Evolutionary conservation across 495 filamentous ascomycete species (phyloP).

Genomic region (Saxispiralis lemnorum): DNA sequence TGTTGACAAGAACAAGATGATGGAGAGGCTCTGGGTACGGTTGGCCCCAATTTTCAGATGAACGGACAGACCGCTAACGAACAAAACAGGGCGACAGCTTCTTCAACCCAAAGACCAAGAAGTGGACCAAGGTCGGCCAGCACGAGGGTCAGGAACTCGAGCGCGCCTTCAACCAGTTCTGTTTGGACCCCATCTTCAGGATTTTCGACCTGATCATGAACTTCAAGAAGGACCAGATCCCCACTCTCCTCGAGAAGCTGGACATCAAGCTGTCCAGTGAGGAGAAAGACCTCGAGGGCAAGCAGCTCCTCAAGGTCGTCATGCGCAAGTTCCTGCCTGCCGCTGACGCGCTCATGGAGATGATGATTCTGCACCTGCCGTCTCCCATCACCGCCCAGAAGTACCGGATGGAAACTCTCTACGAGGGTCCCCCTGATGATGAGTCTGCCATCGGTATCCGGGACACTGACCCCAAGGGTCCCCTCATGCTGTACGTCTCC

Average conservation of each 20-base stretch:
- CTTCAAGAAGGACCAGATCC: slow-evolving; percentile 91
- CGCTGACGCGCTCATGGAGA: slow-evolving; percentile 95
- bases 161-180: slow-evolving; percentile 98
- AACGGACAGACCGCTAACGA: slow-evolving; percentile 4
- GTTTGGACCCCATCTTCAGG: slow-evolving; percentile 97
- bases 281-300: slow-evolving; percentile 90
- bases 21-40: slow-evolving; percentile 95
- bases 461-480: slow-evolving; percentile 90
- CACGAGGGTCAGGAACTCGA: slow-evolving; percentile 76
- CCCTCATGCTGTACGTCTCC: slow-evolving; percentile 99
- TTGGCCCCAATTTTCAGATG: not conserved
- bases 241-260: slow-evolving; percentile 70
- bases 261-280: slow-evolving; percentile 71
- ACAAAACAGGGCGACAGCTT: slow-evolving; percentile 72
- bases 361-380: slow-evolving; percentile 98
- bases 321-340: slow-evolving; percentile 98
- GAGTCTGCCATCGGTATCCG: slow-evolving; percentile 86
- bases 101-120: slow-evolving; percentile 99
- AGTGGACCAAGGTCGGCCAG: slow-evolving; percentile 78
- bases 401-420: slow-evolving; percentile 96
- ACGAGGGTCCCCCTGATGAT: slow-evolving; percentile 92
- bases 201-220: slow-evolving; percentile 93
- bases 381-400: slow-evolving; percentile 91
- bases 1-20: slow-evolving; percentile 99
- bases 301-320: slow-evolving; percentile 86